These are phyloP conservation scores for Phytophthora pistaciae DNA, from an alignment of 352 stramenopile species.

Conservation along the genomic window DNA sequence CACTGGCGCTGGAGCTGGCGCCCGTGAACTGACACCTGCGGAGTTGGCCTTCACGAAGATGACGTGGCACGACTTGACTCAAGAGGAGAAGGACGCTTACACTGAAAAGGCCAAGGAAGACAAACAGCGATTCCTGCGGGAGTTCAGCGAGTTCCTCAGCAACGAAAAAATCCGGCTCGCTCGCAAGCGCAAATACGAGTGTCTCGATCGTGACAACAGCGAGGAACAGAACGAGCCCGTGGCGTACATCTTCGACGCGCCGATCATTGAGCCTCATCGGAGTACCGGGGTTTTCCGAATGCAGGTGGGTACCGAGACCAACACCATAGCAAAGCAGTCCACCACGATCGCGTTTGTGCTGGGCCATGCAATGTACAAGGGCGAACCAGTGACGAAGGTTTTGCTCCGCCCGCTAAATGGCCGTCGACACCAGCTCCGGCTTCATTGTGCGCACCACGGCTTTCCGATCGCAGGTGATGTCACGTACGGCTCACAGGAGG, in stretches of 20 bases:
- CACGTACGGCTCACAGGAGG: slow-evolving; percentile 71
- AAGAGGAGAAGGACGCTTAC: slow-evolving; percentile 59
- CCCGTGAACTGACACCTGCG: slow-evolving; percentile 35
- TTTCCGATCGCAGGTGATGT: slow-evolving; percentile 84
- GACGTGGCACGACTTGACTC: slow-evolving; percentile 57
- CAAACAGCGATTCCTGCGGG: slow-evolving; percentile 61
- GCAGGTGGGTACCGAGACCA: slow-evolving; percentile 58
- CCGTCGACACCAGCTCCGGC: slow-evolving; percentile 83
- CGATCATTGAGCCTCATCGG: slow-evolving; percentile 69
- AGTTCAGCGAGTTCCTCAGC: slow-evolving; percentile 65
- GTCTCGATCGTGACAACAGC: slow-evolving; percentile 32
- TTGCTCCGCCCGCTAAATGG: slow-evolving; percentile 81
- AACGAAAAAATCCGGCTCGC: slow-evolving; percentile 51
- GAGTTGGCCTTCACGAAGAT: slow-evolving; percentile 42
- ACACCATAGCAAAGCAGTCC: slow-evolving; percentile 55
- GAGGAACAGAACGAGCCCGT: slow-evolving; percentile 53
- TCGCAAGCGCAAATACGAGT: slow-evolving; percentile 65
- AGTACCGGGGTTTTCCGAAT: slow-evolving; percentile 68
- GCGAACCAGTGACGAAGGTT: slow-evolving; percentile 85
- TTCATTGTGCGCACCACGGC: slow-evolving; percentile 80
- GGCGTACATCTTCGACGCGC: slow-evolving; percentile 81
- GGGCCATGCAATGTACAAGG: slow-evolving; percentile 60
- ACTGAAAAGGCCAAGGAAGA: slow-evolving; percentile 50
- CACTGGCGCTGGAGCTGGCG: slow-evolving; percentile 5
- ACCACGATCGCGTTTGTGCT: slow-evolving; percentile 84